Evolutionary conservation across 2,329 filamentous ascomycete species (phyloP), one percentile per base, ranked within the genome.

Genomic region (Neocatenulostroma microsporum): DNA sequence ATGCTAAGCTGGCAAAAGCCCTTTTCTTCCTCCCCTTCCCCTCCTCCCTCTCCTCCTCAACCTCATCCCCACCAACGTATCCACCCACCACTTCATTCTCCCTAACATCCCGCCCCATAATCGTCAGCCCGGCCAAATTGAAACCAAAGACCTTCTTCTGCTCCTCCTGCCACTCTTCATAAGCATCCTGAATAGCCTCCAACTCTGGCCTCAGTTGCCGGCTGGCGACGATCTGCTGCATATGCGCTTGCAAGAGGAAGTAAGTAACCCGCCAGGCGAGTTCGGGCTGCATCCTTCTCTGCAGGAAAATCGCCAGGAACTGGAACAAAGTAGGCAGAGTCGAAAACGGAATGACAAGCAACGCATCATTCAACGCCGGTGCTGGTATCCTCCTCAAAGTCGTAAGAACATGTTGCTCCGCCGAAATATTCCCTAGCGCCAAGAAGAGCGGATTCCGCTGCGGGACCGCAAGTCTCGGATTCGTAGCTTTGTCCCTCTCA

Each of bases 191-290:
- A 54, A 96, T 86, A 13, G 74, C 74, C 55, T 93, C 84, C 27
- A 98, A 72, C 73, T 87, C 80, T 5, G 66, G 70, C 54, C 84
- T 80, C 78, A 96, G 83, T 42, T 84, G 84, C 53, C 82, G 76
- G 60, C 80, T 89, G 5, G 85, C 80, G 17, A 98, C 85, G 51
- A 98, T 84, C 64, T 96, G 89, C 50, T 78, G 76, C 67, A 98
- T 89, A 58, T 98, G 91, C 23, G 85, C 91, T 68, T 93, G 93
- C 43, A 98, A 77, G 77, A 98, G 86, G 72, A 98, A 96, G 70
- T 95, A 94, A 8, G 96, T 72, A 30, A 98, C 82, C 33, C 88
- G 80, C 67, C 89, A 96, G 2, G 87, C 94, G 21, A 98, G 73
- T 2, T 87, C 84, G 25, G 94, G 81, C 57, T 94, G 88, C 82